These are phyloP conservation scores for Cinnamomum chago DNA, from an alignment of 164 flowering plant species.

Conservation along the genomic window DNA sequence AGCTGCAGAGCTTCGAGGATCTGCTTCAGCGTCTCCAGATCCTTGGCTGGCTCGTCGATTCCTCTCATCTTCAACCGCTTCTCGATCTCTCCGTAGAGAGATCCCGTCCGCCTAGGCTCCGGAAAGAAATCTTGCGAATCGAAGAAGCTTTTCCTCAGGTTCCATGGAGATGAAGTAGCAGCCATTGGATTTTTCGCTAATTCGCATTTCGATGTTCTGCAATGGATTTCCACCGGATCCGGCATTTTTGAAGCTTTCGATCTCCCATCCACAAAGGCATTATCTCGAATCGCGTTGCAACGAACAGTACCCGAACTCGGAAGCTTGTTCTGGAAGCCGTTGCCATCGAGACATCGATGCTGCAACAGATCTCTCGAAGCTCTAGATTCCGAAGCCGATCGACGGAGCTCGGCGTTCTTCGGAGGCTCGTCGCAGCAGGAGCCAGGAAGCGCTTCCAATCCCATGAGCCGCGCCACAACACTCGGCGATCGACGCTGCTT, in stretches of 20 bases:
- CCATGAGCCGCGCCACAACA: constrained; percentile 85
- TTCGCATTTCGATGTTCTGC: constrained; percentile 18
- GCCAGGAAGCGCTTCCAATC: constrained; percentile 55
- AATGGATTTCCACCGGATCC: constrained; percentile 13
- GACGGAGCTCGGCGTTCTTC: constrained; percentile 54
- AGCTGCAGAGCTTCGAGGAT: constrained; percentile 89
- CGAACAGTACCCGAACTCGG: constrained; percentile 8
- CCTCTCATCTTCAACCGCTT: constrained; percentile 71
- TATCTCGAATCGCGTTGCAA: constrained; percentile 15
- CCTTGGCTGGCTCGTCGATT: constrained; percentile 66
- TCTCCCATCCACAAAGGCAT: constrained; percentile 15
- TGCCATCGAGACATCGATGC: constrained; percentile 34
- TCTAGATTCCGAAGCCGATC: constrained; percentile 93
- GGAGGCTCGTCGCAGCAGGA: constrained; percentile 32
- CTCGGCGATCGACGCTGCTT: constrained; percentile 59
- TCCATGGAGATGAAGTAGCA: constrained; percentile 15
- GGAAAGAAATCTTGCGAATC: constrained; percentile 82
- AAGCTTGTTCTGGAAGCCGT: constrained; percentile 24
- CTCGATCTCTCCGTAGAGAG: constrained; percentile 67
- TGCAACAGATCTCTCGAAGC: constrained; percentile 49
- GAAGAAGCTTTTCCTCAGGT: constrained; percentile 51
- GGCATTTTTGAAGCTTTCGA: constrained; percentile 5
- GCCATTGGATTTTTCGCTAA: constrained; percentile 19
- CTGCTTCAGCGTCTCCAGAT: constrained; percentile 83
- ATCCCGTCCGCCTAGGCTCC: constrained; percentile 52